These are phyloP conservation scores for Ziziphus jujuba DNA, from an alignment of 306 rosid genomes.

Conservation along the genomic window DNA sequence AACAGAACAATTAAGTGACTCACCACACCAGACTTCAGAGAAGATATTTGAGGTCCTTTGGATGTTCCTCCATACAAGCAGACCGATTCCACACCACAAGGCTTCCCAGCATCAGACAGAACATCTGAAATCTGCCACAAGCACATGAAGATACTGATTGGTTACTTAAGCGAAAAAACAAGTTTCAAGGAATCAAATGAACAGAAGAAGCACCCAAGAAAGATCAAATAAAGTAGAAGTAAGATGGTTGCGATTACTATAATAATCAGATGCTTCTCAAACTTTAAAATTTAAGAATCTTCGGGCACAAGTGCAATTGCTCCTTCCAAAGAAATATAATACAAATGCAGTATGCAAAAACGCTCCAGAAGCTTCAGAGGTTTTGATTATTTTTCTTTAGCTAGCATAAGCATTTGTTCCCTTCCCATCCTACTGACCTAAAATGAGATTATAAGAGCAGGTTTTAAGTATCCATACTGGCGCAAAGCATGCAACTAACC, in stretches of 20 bases:
- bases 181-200: background rate
- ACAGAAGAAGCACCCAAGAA: background rate
- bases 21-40: slow-evolving; percentile 87
- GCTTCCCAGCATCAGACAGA: slow-evolving; percentile 72
- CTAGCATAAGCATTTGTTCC: too few species aligned
- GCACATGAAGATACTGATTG: slow-evolving; percentile 24
- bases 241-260: too few species aligned
- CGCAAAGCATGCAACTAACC: too few species aligned
- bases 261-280: too few species aligned
- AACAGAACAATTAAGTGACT: slow-evolving; percentile 33
- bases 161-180: slow-evolving; percentile 1
- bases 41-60: slow-evolving; percentile 77
- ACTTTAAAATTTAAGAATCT: too few species aligned
- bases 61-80: slow-evolving; percentile 95
- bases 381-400: too few species aligned
- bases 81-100: slow-evolving; percentile 73
- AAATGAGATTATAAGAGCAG: too few species aligned
- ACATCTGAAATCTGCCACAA: slow-evolving; percentile 81
- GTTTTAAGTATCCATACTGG: too few species aligned
- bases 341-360: too few species aligned
- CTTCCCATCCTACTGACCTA: too few species aligned
- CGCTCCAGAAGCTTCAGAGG: background rate
- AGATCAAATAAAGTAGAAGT: background rate
- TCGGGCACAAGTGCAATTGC: too few species aligned
- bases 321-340: too few species aligned